Conservation (phyloP, 805 yeast species). For the Saccharomycopsis amapae region DNA sequence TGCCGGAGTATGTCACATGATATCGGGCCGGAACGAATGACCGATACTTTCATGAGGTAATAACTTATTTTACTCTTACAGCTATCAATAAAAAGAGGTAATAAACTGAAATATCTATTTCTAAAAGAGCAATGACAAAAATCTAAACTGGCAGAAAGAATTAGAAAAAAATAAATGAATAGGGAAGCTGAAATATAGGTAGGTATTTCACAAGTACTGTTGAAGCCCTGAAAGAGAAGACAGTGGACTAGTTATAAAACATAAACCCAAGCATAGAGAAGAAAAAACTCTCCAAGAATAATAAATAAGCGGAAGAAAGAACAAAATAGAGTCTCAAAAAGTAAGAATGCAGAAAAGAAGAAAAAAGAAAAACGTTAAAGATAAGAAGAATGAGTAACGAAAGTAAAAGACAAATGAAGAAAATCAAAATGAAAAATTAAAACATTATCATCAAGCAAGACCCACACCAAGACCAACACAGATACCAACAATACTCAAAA, state of each 20-base stretch:
- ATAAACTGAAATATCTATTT: no score
- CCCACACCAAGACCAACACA: conserved; percentile 44
- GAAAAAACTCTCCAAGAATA: neutral
- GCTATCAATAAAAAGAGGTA: no score
- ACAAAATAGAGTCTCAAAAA: neutral
- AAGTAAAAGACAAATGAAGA: neutral
- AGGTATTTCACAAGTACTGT: no score
- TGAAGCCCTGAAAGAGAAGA: no score
- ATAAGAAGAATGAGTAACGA: neutral
- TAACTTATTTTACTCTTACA: no score
- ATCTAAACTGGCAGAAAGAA: no score
- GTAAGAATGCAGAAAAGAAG: neutral
- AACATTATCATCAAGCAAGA: conserved; percentile 20
- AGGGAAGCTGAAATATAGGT: neutral
- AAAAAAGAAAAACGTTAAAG: neutral
- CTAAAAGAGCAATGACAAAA: no score
- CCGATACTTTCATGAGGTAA: no score
- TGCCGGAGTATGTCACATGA: no score
- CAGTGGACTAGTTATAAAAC: neutral
- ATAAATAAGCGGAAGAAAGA: conserved; percentile 1
- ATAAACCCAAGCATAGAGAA: neutral
- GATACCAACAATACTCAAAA: conserved; percentile 32
- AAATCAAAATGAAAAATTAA: neutral
- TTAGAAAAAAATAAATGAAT: neutral
- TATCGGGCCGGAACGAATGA: no score